Evolutionary conservation across 768 basidiomycete genomes (phyloP).

Genomic region (Kwoniella mangroviensis): DNA sequence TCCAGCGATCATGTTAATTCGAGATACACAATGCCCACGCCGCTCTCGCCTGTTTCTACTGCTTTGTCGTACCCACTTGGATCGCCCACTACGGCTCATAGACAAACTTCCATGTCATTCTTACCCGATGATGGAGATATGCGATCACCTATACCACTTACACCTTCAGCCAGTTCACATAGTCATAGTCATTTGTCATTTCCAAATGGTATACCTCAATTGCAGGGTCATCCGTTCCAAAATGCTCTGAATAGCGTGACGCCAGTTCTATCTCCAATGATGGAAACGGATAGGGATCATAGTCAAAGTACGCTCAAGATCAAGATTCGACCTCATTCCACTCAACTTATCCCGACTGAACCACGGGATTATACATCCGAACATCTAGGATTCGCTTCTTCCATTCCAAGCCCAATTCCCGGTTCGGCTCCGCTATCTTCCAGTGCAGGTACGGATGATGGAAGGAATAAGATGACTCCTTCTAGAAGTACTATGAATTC

Average conservation of each 20-base stretch:
- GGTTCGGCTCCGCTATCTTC: neutral
- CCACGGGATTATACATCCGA: neutral
- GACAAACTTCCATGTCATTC: constrained; percentile 11
- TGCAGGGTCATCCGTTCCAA: neutral
- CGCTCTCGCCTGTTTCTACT: constrained; percentile 1
- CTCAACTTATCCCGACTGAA: neutral
- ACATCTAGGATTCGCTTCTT: neutral
- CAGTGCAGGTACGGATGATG: neutral
- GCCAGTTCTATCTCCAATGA: neutral
- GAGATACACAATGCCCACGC: neutral
- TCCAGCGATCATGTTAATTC: neutral
- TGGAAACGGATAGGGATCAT: neutral
- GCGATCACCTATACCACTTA: neutral
- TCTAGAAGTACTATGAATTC: constrained; percentile 12
- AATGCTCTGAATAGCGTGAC: neutral
- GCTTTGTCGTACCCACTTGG: constrained; percentile 1
- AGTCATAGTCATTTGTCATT: constrained; percentile 4
- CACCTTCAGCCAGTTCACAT: neutral
- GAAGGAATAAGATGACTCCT: neutral
- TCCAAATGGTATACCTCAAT: neutral
- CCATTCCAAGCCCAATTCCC: neutral
- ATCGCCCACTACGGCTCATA: constrained; percentile 10
- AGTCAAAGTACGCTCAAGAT: constrained; percentile 10
- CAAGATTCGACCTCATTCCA: neutral
- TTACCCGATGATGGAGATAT: constrained; percentile 17